Percentiles rank a stretch among this genome's conserved stretches.
These are phyloP conservation scores for Mycena vitilis DNA, from an alignment of 768 basidiomycete genomes.

Conservation along the genomic window DNA sequence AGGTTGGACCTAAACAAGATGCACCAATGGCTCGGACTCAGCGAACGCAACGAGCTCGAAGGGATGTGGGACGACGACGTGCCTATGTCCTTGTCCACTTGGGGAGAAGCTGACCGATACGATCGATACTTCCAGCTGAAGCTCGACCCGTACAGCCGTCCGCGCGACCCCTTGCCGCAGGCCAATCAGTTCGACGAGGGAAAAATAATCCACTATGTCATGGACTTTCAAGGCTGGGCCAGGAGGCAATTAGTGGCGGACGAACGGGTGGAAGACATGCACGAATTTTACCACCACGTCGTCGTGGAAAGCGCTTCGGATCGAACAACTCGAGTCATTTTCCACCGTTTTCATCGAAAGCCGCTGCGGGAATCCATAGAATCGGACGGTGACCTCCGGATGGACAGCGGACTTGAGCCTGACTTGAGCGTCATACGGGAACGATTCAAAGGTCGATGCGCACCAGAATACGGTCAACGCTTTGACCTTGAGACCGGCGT, in stretches of 20 bases:
- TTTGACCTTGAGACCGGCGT: slow-evolving; percentile 2
- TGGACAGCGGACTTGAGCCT: no score
- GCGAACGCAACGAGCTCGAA: rapidly evolving
- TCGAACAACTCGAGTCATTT: neutral
- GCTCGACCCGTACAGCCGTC: neutral
- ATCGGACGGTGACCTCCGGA: no score
- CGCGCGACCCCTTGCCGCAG: rapidly evolving
- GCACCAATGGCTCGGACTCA: neutral
- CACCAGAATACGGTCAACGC: neutral
- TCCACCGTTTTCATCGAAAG: slow-evolving; percentile 1
- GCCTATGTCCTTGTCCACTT: rapidly evolving
- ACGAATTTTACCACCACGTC: slow-evolving; percentile 3
- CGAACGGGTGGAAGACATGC: neutral
- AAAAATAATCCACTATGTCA: neutral
- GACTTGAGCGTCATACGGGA: neutral
- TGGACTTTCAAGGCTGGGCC: slow-evolving; percentile 1
- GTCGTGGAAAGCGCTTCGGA: neutral
- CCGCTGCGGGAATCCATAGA: no score
- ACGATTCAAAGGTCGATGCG: neutral
- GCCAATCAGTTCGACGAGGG: neutral
- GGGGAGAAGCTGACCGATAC: neutral
- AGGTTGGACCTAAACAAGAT: neutral
- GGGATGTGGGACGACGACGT: slow-evolving; percentile 4
- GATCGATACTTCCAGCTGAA: slow-evolving; percentile 8
- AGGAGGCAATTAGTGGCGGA: neutral